Base-by-base conservation (phyloP, 148 eudicot genomes). In the Vaccinium vitisidaea region DNA sequence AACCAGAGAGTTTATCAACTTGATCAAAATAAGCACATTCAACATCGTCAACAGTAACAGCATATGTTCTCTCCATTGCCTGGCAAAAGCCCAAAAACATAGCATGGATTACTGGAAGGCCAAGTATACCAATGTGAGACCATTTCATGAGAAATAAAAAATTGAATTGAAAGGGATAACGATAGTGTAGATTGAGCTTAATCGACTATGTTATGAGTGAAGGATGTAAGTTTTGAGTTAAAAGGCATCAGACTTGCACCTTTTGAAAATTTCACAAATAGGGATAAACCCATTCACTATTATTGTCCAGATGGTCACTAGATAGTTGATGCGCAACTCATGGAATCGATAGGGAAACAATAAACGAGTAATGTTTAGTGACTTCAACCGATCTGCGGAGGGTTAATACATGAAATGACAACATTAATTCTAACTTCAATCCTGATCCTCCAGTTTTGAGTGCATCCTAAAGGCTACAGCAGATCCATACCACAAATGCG, bases 11-110 rank as follows among this genome's bases (percentile, higher is more conserved):
- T 84, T 86, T 91, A 15, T 94, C 98, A 82, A 97, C 98, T 90
- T 93, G 87, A 87, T 97, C 98, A 87, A 93, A 97, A 89, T 82
- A 97, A 69, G 93, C 83, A 84, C 95, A 95, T 73, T 93, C 88
- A 6, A 90, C 77, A 79, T 90, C 86, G 82, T 97, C 99, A 36
- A 97, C 92, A 16, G 90, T 89, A 55, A 89, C 93, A 71, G 83
- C 82, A 87, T 94, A 94, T 2, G 99, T 95, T 50, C 77, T 63
- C 85, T 91, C 87, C 98, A 97, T 95, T 79, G 86, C 93, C 99
- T 97, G 93, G 52, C 18, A 80, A 81, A 85, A 85, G 48, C 53
- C 83, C 18, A 36, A 80, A 65, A 23, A 69, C 58, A 50, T 77
- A 10, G n/a, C 49, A 82, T 9, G 36, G 49, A 73, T 77, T 25